Conservation (phyloP, 208 protist species). For the Crithidia bombi region DNA sequence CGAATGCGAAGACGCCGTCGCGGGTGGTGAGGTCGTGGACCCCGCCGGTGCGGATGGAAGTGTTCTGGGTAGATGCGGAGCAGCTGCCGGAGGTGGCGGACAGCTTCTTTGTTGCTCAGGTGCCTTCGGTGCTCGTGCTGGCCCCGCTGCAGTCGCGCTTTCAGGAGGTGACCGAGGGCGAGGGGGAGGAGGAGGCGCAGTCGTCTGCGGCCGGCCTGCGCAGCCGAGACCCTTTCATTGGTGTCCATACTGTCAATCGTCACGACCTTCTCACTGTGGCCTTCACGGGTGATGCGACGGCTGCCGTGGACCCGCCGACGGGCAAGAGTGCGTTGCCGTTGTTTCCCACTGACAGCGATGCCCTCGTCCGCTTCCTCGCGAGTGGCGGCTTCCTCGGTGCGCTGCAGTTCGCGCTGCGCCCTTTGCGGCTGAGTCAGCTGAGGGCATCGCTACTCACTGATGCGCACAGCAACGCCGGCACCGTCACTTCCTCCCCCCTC, state of each 20-base stretch:
- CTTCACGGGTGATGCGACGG: conserved; percentile 24
- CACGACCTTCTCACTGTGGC: conserved; percentile 41
- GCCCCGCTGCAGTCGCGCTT: conserved; percentile 27
- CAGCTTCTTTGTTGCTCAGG: conserved; percentile 26
- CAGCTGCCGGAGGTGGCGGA: conserved; percentile 36
- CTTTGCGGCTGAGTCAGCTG: conserved; percentile 10
- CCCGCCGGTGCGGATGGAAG: conserved; percentile 19
- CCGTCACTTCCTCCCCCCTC: not conserved
- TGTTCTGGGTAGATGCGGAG: conserved; percentile 61
- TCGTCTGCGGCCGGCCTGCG: conserved; percentile 7
- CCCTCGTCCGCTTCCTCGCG: conserved; percentile 49
- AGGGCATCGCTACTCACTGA: not conserved
- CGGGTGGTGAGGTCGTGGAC: conserved; percentile 27
- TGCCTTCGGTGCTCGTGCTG: conserved; percentile 44
- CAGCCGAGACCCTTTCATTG: conserved; percentile 24
- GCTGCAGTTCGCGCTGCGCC: conserved; percentile 17
- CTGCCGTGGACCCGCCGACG: conserved; percentile 21
- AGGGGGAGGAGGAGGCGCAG: conserved; percentile 13
- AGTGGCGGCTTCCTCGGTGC: conserved; percentile 22
- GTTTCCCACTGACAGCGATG: conserved; percentile 41
- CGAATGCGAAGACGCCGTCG: conserved; percentile 14
- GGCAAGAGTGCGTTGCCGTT: conserved; percentile 29
- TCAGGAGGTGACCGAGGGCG: not conserved
- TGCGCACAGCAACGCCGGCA: not conserved
- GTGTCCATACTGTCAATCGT: conserved; percentile 39